phyloP scores from a whole-genome alignment of 2,329 filamentous ascomycete species.

The Pseudogymnoascus sp. region DNA sequence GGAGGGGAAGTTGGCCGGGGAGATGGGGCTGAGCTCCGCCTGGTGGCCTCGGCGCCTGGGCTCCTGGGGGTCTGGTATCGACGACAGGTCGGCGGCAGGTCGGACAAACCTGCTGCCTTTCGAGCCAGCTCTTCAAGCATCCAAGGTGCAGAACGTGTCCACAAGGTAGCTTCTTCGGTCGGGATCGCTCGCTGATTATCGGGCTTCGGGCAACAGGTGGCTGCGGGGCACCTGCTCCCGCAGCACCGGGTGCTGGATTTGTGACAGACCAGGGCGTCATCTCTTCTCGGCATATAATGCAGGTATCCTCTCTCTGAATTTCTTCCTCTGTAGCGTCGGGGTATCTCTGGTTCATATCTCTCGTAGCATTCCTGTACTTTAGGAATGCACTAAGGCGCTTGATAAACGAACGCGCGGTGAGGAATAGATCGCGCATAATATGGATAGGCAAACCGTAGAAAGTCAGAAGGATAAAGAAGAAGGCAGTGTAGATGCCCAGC shows the following conservation, averaged over 20 bases:
- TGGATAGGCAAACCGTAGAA: constrained; percentile 97
- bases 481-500: constrained; percentile 77
- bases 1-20: constrained; percentile 20
- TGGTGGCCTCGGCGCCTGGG: constrained; percentile 24
- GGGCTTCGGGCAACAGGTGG: constrained; percentile 30
- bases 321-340: constrained; percentile 86
- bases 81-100: constrained; percentile 84
- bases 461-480: constrained; percentile 86
- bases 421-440: constrained; percentile 90
- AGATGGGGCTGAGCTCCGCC: constrained; percentile 20
- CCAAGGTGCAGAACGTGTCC: constrained; percentile 92
- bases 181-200: constrained; percentile 67
- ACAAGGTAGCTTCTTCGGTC: constrained; percentile 93
- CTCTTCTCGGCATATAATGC: constrained; percentile 94
- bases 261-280: constrained; percentile 70
- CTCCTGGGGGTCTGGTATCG: constrained; percentile 32
- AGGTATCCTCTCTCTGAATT: constrained; percentile 78
- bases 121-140: constrained; percentile 93
- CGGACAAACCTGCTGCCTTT: constrained; percentile 93
- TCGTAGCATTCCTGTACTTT: constrained; percentile 82
- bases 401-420: constrained; percentile 86
- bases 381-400: constrained; percentile 84
- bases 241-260: constrained; percentile 37
- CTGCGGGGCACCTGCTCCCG: constrained; percentile 24
- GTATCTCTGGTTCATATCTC: constrained; percentile 87